Conservation (phyloP, 108 stramenopile genomes). For the Schizochytrium sp. region DNA sequence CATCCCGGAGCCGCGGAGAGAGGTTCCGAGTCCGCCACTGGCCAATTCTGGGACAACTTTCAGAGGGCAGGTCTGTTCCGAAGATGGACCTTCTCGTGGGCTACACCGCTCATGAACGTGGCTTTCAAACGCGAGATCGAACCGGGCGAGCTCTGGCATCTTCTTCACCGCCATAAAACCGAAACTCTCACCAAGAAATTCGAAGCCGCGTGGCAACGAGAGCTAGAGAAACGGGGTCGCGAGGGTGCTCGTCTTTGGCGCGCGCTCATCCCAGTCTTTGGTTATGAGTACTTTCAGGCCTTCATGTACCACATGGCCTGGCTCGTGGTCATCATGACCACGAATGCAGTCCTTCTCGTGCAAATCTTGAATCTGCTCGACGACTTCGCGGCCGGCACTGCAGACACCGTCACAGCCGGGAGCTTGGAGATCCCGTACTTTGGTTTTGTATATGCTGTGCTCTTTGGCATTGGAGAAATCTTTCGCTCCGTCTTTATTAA, state of each 20-base stretch:
- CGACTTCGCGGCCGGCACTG: background rate
- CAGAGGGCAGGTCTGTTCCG: background rate
- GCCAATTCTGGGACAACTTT: background rate
- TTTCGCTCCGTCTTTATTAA: background rate
- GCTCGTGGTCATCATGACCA: background rate
- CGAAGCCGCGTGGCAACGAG: background rate
- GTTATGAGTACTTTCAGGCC: background rate
- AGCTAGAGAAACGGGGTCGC: background rate
- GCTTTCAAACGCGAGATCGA: background rate
- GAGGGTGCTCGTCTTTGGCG: background rate
- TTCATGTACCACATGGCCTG: conserved; percentile 8
- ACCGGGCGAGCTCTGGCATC: background rate
- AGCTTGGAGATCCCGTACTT: background rate
- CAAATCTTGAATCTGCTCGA: background rate
- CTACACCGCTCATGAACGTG: background rate
- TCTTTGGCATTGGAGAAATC: background rate
- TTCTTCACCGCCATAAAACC: background rate
- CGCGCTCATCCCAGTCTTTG: background rate
- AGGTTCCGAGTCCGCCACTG: background rate
- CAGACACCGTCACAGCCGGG: background rate
- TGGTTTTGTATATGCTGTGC: background rate
- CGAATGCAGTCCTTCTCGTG: background rate
- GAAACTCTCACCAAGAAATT: background rate
- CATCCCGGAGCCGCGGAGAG: background rate
- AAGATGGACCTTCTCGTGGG: background rate